A percentile compares a stretch with the other conserved stretches of the same genome.
Conservation (phyloP, 1,284 basidiomycete species). For the Ceratobasidium sp. region DNA sequence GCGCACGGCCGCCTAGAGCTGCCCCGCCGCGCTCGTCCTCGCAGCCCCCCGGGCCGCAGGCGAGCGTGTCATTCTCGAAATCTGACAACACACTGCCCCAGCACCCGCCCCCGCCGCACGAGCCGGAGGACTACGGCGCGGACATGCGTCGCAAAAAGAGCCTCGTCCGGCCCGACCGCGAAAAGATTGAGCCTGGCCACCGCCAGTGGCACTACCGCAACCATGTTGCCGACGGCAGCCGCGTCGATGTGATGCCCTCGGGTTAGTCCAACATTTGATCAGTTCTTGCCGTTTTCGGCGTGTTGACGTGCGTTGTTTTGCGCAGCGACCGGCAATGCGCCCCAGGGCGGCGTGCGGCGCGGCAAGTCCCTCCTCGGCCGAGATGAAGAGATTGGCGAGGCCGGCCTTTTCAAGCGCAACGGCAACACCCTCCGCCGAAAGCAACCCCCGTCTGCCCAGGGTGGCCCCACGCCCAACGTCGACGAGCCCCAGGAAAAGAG, state of each 20-base stretch:
- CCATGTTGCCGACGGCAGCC: constrained; percentile 74
- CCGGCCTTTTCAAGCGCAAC: constrained; percentile 83
- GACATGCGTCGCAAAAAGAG: constrained; percentile 86
- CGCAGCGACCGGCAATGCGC: constrained; percentile 84
- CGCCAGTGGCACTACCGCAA: constrained; percentile 95
- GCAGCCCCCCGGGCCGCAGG: constrained; percentile 10
- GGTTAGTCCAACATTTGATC: constrained; percentile 63
- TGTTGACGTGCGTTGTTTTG: constrained; percentile 31
- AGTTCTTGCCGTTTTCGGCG: constrained; percentile 38
- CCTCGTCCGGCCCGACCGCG: constrained; percentile 92
- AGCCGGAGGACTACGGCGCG: constrained; percentile 54
- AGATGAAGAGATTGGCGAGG: constrained; percentile 85
- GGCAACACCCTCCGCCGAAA: constrained; percentile 79
- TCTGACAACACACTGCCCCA: constrained; percentile 5
- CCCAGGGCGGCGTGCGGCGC: constrained; percentile 75
- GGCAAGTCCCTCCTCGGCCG: constrained; percentile 88
- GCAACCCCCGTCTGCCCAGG: constrained; percentile 55
- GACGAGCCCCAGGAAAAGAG: constrained; percentile 58
- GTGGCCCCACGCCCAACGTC: constrained; percentile 53
- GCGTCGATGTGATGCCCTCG: constrained; percentile 79
- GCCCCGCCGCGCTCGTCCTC: constrained; percentile 33
- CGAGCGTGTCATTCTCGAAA: constrained; percentile 30
- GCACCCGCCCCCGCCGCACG: constrained; percentile 12
- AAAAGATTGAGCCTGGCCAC: constrained; percentile 96
- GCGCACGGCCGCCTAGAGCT: constrained; percentile 41